Evolutionary conservation across 2,329 filamentous ascomycete species (phyloP).

Genomic region (Cylindrodendrum hubeiense): DNA sequence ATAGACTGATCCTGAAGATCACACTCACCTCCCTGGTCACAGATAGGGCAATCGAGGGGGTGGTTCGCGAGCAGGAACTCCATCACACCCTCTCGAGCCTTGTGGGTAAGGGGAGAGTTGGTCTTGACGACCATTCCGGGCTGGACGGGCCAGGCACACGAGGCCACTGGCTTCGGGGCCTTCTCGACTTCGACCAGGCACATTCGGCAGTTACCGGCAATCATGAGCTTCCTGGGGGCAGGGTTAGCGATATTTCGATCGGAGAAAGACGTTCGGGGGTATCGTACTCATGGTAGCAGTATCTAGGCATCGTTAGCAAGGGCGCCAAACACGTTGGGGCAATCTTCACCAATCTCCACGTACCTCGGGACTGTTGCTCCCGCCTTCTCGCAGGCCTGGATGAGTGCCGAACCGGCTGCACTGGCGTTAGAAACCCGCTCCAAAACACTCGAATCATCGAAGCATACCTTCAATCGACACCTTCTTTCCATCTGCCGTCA

Average conservation of each 20-base stretch:
- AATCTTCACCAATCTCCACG: constrained; percentile 49
- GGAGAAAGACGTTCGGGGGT: constrained; percentile 38
- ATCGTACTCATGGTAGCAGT: constrained; percentile 97
- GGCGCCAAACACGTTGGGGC: constrained; percentile 36
- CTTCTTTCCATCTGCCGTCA: constrained; percentile 88
- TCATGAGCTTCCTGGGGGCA: constrained; percentile 86
- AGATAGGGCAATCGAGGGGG: constrained; percentile 95
- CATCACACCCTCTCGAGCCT: constrained; percentile 98
- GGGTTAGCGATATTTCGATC: constrained; percentile 56
- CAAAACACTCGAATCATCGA: constrained; percentile 30
- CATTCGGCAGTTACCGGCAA: constrained; percentile 99
- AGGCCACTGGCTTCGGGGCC: constrained; percentile 96
- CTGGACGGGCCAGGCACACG: constrained; percentile 98
- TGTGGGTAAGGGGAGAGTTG: constrained; percentile 94
- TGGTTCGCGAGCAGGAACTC: constrained; percentile 98
- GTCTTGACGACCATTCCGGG: constrained; percentile 99
- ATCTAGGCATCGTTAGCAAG: constrained; percentile 69
- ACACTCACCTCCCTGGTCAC: constrained; percentile 98
- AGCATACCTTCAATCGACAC: constrained; percentile 92
- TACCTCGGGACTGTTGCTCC: constrained; percentile 89
- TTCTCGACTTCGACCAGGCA: constrained; percentile 98
- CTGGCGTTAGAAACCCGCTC: constrained; percentile 52
- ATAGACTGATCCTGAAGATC: constrained; percentile 99
- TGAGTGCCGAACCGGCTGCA: constrained; percentile 93
- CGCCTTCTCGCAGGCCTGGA: constrained; percentile 99